Base-by-base conservation (phyloP, 306 rosid species). In the Canavalia gladiata region DNA sequence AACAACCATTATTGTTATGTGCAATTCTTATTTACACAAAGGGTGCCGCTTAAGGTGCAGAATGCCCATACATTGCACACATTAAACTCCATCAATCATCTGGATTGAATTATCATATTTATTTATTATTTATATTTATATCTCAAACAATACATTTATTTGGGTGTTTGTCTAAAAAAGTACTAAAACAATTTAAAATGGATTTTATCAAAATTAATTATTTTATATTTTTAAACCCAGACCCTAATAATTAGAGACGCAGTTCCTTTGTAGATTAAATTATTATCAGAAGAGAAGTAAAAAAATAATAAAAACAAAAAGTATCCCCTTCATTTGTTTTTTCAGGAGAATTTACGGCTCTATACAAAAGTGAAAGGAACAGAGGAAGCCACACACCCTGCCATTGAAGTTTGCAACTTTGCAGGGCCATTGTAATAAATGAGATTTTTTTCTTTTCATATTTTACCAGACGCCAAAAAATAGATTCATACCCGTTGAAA, bases 341-440 rank as follows among this genome's bases (percentile, higher is more conserved):
- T 31, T 72, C 35, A 3, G 62, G 69, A 79, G 71, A 50, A 63
- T 50, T 64, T 63, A 65, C 8, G 6, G 11, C 35, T 11, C 46
- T 35, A 67, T 57, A 35, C 62, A 50, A 49, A 25, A 35, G 29
- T 1, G 33, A 81, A 68, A 51, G 31, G 12, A 39, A 62, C 82
- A 31, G 42, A 69, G 8, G 9, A 60, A 29, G 35, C 78, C 77
- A 66, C 6, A 52, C 33, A 18, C 50, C 28, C 66, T 62, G 3
- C 7, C 68, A 45, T 81, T 47, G 72, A 57, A 71, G 25, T 70
- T 70, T 79, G 83, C 55, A 18, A 71, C 35, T 58, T 33, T 35
- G 72, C 64, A 49, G 55, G 43, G 28, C 72, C 78, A 72, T 13
- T n/a, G 52, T 45, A 67, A 74, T 56, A 74, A 82, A 74, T 74